These are phyloP conservation scores for Sporisorium scitamineum DNA, from an alignment of 1,284 basidiomycete species.

Conservation along the genomic window DNA sequence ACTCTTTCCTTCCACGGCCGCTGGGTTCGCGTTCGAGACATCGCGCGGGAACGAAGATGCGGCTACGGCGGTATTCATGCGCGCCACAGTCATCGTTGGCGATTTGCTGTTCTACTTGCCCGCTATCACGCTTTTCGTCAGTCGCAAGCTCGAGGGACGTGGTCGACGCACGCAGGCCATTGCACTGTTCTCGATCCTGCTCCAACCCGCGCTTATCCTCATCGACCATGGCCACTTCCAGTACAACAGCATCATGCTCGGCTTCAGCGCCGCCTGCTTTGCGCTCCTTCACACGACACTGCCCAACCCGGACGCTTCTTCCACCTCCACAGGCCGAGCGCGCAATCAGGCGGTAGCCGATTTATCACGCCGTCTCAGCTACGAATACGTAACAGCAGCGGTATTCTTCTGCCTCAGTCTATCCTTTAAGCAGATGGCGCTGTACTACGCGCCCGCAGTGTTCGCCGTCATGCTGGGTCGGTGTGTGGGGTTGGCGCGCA, in stretches of 20 bases:
- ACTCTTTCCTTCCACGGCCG: slow-evolving; percentile 35
- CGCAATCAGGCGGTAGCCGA: slow-evolving; percentile 42
- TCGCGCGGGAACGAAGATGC: slow-evolving; percentile 82
- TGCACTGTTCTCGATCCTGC: slow-evolving; percentile 73
- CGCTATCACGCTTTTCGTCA: slow-evolving; percentile 70
- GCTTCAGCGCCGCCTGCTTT: slow-evolving; percentile 60
- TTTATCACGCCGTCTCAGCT: slow-evolving; percentile 63
- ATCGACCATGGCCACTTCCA: slow-evolving; percentile 95
- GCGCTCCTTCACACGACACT: slow-evolving; percentile 60
- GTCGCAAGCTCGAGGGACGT: slow-evolving; percentile 56
- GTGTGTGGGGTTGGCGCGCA: slow-evolving; percentile 81
- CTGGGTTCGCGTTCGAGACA: slow-evolving; percentile 75
- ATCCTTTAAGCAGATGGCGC: slow-evolving; percentile 93
- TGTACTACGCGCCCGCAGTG: slow-evolving; percentile 88
- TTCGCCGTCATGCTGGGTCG: slow-evolving; percentile 68
- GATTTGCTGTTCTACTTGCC: slow-evolving; percentile 83
- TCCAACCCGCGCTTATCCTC: slow-evolving; percentile 85
- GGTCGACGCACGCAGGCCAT: slow-evolving; percentile 62
- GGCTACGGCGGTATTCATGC: slow-evolving; percentile 78
- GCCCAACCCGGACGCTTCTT: slow-evolving; percentile 56
- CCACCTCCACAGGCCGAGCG: slow-evolving; percentile 3
- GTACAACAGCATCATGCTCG: slow-evolving; percentile 69
- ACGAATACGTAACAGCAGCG: slow-evolving; percentile 78
- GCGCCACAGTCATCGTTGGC: slow-evolving; percentile 78
- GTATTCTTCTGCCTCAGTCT: slow-evolving; percentile 84